Conservation (phyloP, 1,139 yeast species). For the Spencermartinsiella ligniputridi region DNA sequence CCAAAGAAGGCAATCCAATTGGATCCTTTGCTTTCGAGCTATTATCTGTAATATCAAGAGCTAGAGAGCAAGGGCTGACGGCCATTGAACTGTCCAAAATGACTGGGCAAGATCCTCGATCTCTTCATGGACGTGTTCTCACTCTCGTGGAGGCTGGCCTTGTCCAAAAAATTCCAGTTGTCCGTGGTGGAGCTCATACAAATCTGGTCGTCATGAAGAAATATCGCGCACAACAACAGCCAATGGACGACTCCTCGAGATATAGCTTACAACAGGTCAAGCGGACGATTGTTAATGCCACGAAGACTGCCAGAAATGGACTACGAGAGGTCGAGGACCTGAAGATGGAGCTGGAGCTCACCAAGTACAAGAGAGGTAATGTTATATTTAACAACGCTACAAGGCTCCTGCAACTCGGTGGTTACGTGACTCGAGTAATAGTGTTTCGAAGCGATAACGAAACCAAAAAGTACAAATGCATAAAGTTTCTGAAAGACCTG, state of each 20-base stretch:
- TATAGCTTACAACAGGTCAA: constrained; percentile 37
- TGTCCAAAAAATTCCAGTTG: constrained; percentile 32
- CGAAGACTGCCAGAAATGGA: constrained; percentile 63
- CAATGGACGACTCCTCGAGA: constrained; percentile 14
- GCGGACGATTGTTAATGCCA: constrained; percentile 47
- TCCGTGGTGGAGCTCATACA: constrained; percentile 31
- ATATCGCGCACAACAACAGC: constrained; percentile 16
- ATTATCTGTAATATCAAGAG: constrained; percentile 34
- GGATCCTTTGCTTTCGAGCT: constrained; percentile 35
- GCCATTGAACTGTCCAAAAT: constrained; percentile 33
- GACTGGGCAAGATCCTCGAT: constrained; percentile 40
- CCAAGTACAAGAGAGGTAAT: constrained; percentile 40
- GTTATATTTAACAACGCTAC: constrained; percentile 52
- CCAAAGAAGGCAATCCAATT: constrained; percentile 29
- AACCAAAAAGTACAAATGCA: constrained; percentile 48
- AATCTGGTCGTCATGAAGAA: constrained; percentile 31
- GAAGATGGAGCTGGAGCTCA: constrained; percentile 56
- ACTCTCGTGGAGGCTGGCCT: constrained; percentile 32
- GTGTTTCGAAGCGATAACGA: constrained; percentile 51
- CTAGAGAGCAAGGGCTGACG: constrained; percentile 35
- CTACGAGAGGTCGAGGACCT: constrained; percentile 65
- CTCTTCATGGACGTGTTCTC: constrained; percentile 34
- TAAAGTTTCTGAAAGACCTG: constrained; percentile 54
- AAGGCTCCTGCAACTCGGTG: constrained; percentile 46
- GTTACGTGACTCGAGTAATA: constrained; percentile 53